phyloP scores from a whole-genome alignment of 805 yeast genomes.

The Candida boleticola region DNA sequence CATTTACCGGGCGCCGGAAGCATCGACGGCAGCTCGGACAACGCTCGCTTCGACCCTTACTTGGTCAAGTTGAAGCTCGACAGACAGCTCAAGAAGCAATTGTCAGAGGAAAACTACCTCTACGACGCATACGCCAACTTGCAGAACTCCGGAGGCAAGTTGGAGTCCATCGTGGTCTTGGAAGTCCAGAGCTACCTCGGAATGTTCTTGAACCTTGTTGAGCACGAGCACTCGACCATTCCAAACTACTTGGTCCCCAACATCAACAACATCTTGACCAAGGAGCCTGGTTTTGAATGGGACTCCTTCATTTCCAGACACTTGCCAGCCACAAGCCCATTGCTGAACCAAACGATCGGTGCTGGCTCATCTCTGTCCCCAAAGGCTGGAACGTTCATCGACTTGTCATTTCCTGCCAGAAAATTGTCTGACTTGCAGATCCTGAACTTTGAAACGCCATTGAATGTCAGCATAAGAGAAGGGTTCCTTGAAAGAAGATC shows the following conservation, averaged over 20 bases:
- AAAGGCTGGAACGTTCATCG: conserved; percentile 38
- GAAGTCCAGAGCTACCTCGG: conserved; percentile 84
- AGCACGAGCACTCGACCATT: conserved; percentile 71
- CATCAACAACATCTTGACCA: conserved; percentile 58
- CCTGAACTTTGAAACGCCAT: conserved; percentile 65
- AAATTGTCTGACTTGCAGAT: conserved; percentile 54
- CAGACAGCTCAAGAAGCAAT: conserved; percentile 70
- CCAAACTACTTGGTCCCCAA: conserved; percentile 64
- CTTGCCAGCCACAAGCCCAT: conserved; percentile 32
- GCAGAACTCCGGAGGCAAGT: conserved; percentile 82
- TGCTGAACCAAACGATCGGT: conserved; percentile 13
- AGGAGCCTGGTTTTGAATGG: conserved; percentile 86
- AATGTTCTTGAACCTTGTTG: conserved; percentile 66
- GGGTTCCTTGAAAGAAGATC: conserved; percentile 88
- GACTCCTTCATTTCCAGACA: conserved; percentile 75
- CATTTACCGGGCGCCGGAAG: conserved; percentile 28
- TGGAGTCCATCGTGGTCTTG: conserved; percentile 79
- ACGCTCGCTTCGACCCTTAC: conserved; percentile 74
- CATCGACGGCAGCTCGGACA: conserved; percentile 19
- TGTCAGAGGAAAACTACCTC: conserved; percentile 79
- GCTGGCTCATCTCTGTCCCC: conserved; percentile 25
- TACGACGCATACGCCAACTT: conserved; percentile 87
- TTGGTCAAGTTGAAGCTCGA: conserved; percentile 70
- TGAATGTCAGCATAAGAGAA: conserved; percentile 61
- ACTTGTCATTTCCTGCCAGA: conserved; percentile 36